Percentiles rank a stretch among this genome's conserved stretches.
Evolutionary conservation across 1,284 basidiomycete species (phyloP).

Genomic region (Trichosporon sp.): DNA sequence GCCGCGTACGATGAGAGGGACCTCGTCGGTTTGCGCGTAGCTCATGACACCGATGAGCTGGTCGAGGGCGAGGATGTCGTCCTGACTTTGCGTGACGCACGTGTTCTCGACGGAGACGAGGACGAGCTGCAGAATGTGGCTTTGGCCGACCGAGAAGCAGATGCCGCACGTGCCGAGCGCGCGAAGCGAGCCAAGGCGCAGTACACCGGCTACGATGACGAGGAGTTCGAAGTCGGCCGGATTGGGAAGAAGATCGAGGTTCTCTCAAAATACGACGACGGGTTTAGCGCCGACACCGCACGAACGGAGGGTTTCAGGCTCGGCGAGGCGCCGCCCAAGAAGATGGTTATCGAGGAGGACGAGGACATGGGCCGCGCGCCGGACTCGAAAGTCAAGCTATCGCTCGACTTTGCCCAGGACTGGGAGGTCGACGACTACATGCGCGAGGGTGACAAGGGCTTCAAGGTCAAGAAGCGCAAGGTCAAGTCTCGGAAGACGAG

Average conservation of each 20-base stretch:
- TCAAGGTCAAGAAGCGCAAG: conserved; percentile 77
- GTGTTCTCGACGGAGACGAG: conserved; percentile 92
- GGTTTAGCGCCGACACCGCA: conserved; percentile 64
- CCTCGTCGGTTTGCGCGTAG: conserved; percentile 87
- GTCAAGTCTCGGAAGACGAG: conserved; percentile 68
- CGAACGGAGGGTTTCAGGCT: conserved; percentile 28
- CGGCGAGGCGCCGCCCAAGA: neutral
- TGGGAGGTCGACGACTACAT: conserved; percentile 80
- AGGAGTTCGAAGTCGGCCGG: conserved; percentile 70
- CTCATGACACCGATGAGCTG: conserved; percentile 85
- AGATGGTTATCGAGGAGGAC: conserved; percentile 24
- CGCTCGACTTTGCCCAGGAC: conserved; percentile 84
- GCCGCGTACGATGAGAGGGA: conserved; percentile 72
- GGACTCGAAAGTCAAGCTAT: conserved; percentile 53
- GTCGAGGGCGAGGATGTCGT: conserved; percentile 90
- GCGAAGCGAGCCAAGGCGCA: conserved; percentile 78
- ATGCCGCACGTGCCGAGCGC: conserved; percentile 60
- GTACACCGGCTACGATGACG: conserved; percentile 96
- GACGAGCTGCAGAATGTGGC: conserved; percentile 95
- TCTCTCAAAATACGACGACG: conserved; percentile 91
- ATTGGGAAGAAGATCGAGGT: conserved; percentile 75
- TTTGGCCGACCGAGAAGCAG: conserved; percentile 77
- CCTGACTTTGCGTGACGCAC: conserved; percentile 91
- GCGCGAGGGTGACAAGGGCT: conserved; percentile 83
- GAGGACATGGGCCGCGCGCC: conserved; percentile 20